A percentile compares a stretch with the other conserved stretches of the same genome.
phyloP scores from a whole-genome alignment of 495 filamentous ascomycete genomes.

The Rhypophila decipiens region DNA sequence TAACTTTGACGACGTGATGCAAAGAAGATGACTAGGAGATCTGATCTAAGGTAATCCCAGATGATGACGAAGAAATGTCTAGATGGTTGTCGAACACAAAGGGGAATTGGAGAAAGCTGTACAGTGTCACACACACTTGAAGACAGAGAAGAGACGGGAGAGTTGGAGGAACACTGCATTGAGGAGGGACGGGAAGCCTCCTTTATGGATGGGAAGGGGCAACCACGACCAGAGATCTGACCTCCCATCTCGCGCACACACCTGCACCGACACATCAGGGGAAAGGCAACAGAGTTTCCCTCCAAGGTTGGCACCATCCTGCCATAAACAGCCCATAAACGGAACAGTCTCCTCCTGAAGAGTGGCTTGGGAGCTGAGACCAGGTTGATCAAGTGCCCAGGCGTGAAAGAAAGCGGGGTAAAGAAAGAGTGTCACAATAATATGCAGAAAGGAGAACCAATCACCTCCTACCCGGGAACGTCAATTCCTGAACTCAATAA shows the following conservation, averaged over 20 bases:
- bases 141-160: constrained; percentile 9
- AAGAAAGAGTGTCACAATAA: constrained; percentile 15
- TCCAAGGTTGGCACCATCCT: background rate
- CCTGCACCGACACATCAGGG: background rate
- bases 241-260: background rate
- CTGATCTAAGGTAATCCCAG: background rate
- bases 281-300: constrained; percentile 1
- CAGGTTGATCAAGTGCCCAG: too few species aligned
- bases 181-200: constrained; percentile 13
- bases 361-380: constrained; percentile 6
- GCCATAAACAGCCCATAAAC: background rate
- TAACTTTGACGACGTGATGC: background rate
- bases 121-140: constrained; percentile 10
- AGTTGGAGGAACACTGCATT: constrained; percentile 8
- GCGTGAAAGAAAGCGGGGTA: constrained; percentile 28
- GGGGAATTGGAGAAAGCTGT: constrained; percentile 6
- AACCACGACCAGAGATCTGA: background rate
- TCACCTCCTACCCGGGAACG: constrained; percentile 18
- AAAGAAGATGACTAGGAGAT: background rate
- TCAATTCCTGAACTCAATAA: constrained; percentile 17
- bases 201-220: constrained; percentile 14
- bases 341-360: background rate
- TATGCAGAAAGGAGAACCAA: constrained; percentile 21
- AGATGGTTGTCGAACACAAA: constrained; percentile 1
- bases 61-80: constrained; percentile 3